Conservation (phyloP, 305 asterid genomes). For the Andrographis paniculata region DNA sequence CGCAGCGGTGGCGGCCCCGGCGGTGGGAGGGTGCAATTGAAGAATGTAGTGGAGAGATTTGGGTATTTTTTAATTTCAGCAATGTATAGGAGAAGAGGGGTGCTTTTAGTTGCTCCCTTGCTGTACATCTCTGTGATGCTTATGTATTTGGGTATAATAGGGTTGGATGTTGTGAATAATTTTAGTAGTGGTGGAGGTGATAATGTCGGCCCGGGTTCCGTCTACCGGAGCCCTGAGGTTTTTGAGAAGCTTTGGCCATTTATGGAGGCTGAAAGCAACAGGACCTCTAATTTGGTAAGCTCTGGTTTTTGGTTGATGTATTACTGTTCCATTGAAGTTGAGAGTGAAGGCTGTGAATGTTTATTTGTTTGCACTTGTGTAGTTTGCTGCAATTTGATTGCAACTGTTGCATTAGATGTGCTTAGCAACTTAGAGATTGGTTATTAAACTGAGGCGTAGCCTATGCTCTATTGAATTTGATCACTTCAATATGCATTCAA, state of each 20-base stretch:
- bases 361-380: no score
- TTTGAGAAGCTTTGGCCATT: conserved; percentile 86
- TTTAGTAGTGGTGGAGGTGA: conserved; percentile 28
- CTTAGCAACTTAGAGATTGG: no score
- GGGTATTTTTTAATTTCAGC: conserved; percentile 61
- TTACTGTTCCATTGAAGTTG: conserved; percentile 2
- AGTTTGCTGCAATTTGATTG: no score
- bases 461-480: no score
- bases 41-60: conserved; percentile 56
- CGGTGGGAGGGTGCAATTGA: conserved; percentile 44
- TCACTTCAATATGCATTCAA: no score
- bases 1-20: conserved; percentile 24
- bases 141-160: conserved; percentile 81
- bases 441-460: no score
- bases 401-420: no score
- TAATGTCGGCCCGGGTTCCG: conserved; percentile 58
- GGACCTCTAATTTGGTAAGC: conserved; percentile 67
- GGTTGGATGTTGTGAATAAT: conserved; percentile 41
- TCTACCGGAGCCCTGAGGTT: conserved; percentile 84
- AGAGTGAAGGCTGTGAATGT: neutral
- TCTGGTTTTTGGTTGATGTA: conserved; percentile 11
- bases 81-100: conserved; percentile 69
- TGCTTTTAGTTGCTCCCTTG: conserved; percentile 84
- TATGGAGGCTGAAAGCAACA: conserved; percentile 79
- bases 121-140: conserved; percentile 80